These are phyloP conservation scores for Aspergillus thermomutatus DNA, from an alignment of 2,329 filamentous ascomycete genomes.

Conservation along the genomic window DNA sequence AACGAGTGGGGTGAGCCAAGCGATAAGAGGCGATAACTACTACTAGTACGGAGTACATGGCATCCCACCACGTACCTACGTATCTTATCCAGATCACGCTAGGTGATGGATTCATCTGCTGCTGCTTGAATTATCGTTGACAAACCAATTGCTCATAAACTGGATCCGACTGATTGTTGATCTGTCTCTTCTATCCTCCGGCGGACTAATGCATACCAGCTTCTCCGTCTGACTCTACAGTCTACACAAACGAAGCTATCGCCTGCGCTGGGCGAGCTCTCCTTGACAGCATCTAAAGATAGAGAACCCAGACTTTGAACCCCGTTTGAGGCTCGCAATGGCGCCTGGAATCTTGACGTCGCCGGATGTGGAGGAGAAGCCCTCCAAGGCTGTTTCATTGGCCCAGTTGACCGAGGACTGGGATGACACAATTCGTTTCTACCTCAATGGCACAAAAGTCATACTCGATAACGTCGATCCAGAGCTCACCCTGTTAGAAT, in stretches of 20 bases:
- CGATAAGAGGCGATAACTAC: slow-evolving; percentile 18
- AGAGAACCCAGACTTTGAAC: background rate
- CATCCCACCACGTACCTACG: too few relatives aligned
- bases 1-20: background rate
- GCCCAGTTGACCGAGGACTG: slow-evolving; percentile 68
- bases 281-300: background rate
- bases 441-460: slow-evolving; percentile 89
- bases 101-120: background rate
- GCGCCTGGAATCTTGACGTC: slow-evolving; percentile 55
- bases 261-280: background rate
- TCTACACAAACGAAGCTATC: background rate
- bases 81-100: slow-evolving; percentile 5
- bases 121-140: background rate
- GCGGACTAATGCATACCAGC: background rate
- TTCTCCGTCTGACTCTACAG: background rate
- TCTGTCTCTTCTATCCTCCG: background rate
- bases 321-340: slow-evolving; percentile 41
- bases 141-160: background rate
- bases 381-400: slow-evolving; percentile 47
- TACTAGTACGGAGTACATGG: too few relatives aligned
- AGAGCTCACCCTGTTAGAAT: slow-evolving; percentile 87
- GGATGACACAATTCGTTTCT: slow-evolving; percentile 87
- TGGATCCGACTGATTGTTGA: background rate
- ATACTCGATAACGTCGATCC: slow-evolving; percentile 83
- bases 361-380: slow-evolving; percentile 42